Base-by-base conservation (phyloP, 371 early-diverging fungal species). In the Apophysomyces sp. region DNA sequence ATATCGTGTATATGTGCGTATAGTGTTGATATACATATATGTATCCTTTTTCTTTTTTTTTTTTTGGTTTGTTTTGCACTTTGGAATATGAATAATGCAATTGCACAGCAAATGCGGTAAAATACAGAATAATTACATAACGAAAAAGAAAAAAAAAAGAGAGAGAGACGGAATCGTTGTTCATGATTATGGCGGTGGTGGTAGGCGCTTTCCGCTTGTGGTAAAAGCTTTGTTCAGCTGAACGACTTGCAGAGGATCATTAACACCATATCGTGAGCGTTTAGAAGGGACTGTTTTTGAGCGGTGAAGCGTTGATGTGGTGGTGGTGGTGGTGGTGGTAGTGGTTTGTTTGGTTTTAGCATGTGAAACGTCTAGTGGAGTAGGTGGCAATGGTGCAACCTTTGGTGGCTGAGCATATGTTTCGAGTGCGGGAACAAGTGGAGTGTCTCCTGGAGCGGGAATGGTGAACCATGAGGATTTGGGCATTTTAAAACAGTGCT, bases 401-500 rank as follows among this genome's bases (percentile, higher is more conserved):
- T 44, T 44, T 26, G 49, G n/a, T 21, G 49, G 49, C 21, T 44
- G 49, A 44, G 49, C 49, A 44, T 44, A 44, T 21, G 49, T 44
- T 21, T 44, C 49, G 21, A 44, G 49, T 5, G 49, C 49, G 11
- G 49, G 49, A 44, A 44, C 24, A 44, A 44, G 49, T 21, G 49
- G 9, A 16, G 21, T 21, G 49, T 44, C 49, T n/a, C 49, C 49
- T 8, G 21, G 16, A 3, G 49, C 21, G 24, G 49, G 49, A 21
- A 44, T 44, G 24, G 49, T 44, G 11, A 44, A 59, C 59, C 59
- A 59, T 24, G 59, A 44, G 21, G 44, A 51, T 53, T 66, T 68
- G 7, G 71, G 72, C 54, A 66, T 71, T 2, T 67, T 71, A 49
- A 81, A 66, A 13, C 73, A 67, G 27, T 68, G 70, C 51, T 83